Conservation (phyloP, 2,329 filamentous ascomycete genomes). For the Penicillium sp. region DNA sequence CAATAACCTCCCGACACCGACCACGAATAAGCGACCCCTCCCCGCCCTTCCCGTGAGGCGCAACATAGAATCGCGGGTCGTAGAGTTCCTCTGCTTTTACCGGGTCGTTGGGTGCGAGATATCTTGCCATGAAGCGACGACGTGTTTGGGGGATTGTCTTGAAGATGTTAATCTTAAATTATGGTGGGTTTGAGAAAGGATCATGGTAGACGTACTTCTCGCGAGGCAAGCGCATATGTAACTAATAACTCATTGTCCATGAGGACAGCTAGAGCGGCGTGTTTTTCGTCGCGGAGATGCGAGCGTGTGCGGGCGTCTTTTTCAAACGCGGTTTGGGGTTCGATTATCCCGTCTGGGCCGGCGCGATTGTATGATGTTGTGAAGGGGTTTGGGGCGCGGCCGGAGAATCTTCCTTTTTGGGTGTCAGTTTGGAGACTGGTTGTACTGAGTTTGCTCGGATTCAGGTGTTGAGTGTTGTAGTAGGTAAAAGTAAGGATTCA, state of each 20-base stretch:
- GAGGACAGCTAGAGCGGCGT: constrained; percentile 39
- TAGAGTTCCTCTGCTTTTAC: constrained; percentile 27
- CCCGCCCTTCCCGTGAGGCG: constrained; percentile 13
- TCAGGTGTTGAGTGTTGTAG: neutral
- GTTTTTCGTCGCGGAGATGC: constrained; percentile 34
- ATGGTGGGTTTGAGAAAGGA: too few species aligned
- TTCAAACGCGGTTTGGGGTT: neutral
- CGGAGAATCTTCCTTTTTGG: neutral
- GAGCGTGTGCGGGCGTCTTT: constrained; percentile 13
- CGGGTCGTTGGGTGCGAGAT: constrained; percentile 32
- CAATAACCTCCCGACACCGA: constrained; percentile 15
- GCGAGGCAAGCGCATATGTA: constrained; percentile 39
- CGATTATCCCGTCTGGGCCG: neutral
- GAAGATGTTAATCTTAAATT: neutral
- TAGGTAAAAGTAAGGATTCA: neutral
- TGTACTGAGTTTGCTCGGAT: neutral
- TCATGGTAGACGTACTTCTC: constrained; percentile 31
- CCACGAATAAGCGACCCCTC: constrained; percentile 16
- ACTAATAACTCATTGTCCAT: constrained; percentile 41
- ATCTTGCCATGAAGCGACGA: constrained; percentile 35
- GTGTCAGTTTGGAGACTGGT: neutral
- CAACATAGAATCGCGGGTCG: constrained; percentile 28
- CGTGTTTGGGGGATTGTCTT: constrained; percentile 42
- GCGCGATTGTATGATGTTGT: neutral
- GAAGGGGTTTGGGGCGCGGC: neutral